Base-by-base conservation (phyloP, 495 filamentous ascomycete species). In the Aspergillus carlsbadensis region DNA sequence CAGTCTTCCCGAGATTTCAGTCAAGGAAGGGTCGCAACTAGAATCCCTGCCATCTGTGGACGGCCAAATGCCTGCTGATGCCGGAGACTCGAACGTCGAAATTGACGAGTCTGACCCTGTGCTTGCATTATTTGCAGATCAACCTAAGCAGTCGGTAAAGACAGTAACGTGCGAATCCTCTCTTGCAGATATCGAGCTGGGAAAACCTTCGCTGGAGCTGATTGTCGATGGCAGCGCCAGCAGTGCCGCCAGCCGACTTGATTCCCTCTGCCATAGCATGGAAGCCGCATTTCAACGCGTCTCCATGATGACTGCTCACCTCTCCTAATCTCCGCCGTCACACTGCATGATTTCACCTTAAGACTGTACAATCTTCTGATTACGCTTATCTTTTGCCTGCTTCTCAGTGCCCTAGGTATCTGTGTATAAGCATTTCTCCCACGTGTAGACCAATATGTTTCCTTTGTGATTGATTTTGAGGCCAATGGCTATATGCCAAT, bases 151-250 rank as follows among this genome's bases (percentile, higher is more conserved):
- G 36, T 13, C 50, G 31, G 33, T 55, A 14, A 21, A 56, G 15
- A 31, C 54, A 5, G 45, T 54, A 21, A 49, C 62, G 13, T 51
- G 62, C 46, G 63, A 70, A 13, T 58, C 59, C n/a, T 70, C 83
- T 41, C 84, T 88, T 43, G 78, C 78, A 29, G 78, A 76, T 56
- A 73, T 87, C 43, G 68, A 75, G 52, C 57, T 74, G 6, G 84
- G 84, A 43, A 91, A 92, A 70, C 64, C 74, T 44, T 68, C 78
- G 26, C 81, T 79, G 53, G 82, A 88, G 60, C 75, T 91, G 13
- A 76, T 86, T 14, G 77, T 83, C n/a, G 82, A 85, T n/a, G 58
- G 62, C 13, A 69, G 45, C 40, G 68, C 21, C 59, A 49, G 20
- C 59, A 60, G 68, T 22, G 61, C 67, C 10, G 67, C 73, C 59